Conservation (phyloP, 345 rosid genomes). For the Alliaria petiolata region DNA sequence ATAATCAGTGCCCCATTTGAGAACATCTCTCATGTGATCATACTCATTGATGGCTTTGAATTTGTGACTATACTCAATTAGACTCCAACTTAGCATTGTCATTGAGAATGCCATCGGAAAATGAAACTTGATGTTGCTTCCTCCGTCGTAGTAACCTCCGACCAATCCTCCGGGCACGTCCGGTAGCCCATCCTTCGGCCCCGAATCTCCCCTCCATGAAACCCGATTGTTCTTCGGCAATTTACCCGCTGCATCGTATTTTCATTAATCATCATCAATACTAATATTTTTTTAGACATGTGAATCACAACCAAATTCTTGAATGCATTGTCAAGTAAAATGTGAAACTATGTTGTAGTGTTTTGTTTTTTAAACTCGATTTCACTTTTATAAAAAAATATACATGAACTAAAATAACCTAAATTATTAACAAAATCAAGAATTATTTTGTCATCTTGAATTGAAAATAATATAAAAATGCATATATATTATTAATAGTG, state of each 20-base stretch:
- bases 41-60: constrained; percentile 54
- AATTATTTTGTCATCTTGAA: background rate
- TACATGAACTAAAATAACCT: no score
- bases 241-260: constrained; percentile 59
- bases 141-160: constrained; percentile 90
- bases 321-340: no score
- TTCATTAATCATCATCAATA: background rate
- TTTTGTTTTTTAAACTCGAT: no score
- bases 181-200: constrained; percentile 52
- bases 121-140: constrained; percentile 72
- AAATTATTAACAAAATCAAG: no score
- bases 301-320: no score
- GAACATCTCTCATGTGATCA: constrained; percentile 58
- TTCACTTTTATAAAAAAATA: no score
- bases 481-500: no score
- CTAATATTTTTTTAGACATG: background rate
- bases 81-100: constrained; percentile 96
- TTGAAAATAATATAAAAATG: background rate
- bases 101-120: constrained; percentile 87
- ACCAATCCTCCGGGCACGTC: constrained; percentile 55
- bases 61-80: constrained; percentile 72
- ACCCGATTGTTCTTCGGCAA: constrained; percentile 60
- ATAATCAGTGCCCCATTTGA: constrained; percentile 87
- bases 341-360: no score
- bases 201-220: constrained; percentile 77